Base-by-base conservation (phyloP, 2,329 filamentous ascomycete species). In the Coniochaeta ligniaria region DNA sequence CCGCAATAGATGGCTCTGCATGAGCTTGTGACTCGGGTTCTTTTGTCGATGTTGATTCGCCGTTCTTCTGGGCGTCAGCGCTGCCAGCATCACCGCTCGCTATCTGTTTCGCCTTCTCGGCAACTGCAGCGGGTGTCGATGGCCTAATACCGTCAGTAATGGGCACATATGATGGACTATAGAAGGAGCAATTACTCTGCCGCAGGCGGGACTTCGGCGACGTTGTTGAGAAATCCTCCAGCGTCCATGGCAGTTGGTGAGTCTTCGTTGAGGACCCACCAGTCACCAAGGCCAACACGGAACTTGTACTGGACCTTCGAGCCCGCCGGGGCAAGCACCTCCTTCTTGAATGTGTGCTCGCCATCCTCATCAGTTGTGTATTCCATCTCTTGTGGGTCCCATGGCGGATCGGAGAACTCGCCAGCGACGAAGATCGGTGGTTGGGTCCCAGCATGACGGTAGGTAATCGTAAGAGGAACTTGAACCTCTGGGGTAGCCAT, bases 301-400 rank as follows among this genome's bases (percentile, higher is more conserved):
- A 92, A 89, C 73, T 91, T 92, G 80, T 92, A 93, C 67, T 90
- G 85, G 65, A 91, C 84, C 61, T 84, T 80, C 55, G 83, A 80
- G 24, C 82, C 82, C 24, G 82, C 76, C 20, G 83, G 76, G 8
- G 83, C 77, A 38, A 79, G 70, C 52, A 91, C 77, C 1, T 78
- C 73, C 61, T 84, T 84, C 50, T 73, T 77, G 69, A 90, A 92
- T 14, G 80, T 69, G 61, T 84, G 75, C 59, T 86, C 76, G n/a
- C 80, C 82, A 38, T 80, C 74, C 4, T 78, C 73, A 11, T 80
- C 78, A 33, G 75, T 75, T 4, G 76, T 76, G 61, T 73, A 78
- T 11, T 82, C 72, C 88, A 92, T 90, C 74, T 91, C 86, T 55
- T 83, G 75, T 1, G 83, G 81, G 45, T 83, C 71, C 90, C 90